Percentiles rank a stretch among this genome's conserved stretches.
Conservation (phyloP, 1,284 basidiomycete genomes). For the Cerioporus squamosus region DNA sequence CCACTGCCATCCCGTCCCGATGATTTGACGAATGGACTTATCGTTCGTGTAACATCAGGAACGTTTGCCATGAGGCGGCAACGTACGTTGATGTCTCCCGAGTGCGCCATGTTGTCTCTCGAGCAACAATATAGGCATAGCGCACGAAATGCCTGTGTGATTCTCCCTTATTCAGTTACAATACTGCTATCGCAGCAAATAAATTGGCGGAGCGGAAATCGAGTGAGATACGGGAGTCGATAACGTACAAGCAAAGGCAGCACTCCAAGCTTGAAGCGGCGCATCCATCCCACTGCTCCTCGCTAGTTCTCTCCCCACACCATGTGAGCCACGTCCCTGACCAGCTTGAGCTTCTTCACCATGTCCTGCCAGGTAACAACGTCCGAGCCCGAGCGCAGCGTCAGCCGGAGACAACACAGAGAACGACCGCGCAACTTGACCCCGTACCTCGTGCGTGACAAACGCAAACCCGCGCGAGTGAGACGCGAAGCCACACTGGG, state of each 20-base stretch:
- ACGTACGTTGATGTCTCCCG: neutral
- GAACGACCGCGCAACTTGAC: conserved; percentile 1
- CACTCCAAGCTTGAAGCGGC: neutral
- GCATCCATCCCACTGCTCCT: neutral
- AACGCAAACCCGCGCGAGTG: conserved; percentile 62
- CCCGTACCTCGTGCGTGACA: conserved; percentile 54
- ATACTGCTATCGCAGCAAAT: too few species aligned
- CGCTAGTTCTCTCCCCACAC: conserved; percentile 42
- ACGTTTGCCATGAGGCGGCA: neutral
- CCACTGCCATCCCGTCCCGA: neutral
- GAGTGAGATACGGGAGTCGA: too few species aligned
- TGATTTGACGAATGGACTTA: neutral
- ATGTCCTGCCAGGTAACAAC: conserved; percentile 18
- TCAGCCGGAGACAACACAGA: neutral
- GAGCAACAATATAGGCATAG: too few species aligned
- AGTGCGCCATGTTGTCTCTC: too few species aligned
- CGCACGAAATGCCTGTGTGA: too few species aligned
- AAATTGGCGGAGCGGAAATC: too few species aligned
- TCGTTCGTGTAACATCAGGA: neutral
- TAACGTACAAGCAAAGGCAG: too few species aligned
- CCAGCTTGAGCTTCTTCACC: conserved; percentile 50
- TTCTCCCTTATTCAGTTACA: too few species aligned
- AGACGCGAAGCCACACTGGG: conserved; percentile 77
- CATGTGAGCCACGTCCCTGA: conserved; percentile 52
- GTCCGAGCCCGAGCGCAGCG: neutral